A percentile compares a stretch with the other conserved stretches of the same genome.
Evolutionary conservation across 352 stramenopile genomes (phyloP).

Genomic region (Globisporangium echinulatum): DNA sequence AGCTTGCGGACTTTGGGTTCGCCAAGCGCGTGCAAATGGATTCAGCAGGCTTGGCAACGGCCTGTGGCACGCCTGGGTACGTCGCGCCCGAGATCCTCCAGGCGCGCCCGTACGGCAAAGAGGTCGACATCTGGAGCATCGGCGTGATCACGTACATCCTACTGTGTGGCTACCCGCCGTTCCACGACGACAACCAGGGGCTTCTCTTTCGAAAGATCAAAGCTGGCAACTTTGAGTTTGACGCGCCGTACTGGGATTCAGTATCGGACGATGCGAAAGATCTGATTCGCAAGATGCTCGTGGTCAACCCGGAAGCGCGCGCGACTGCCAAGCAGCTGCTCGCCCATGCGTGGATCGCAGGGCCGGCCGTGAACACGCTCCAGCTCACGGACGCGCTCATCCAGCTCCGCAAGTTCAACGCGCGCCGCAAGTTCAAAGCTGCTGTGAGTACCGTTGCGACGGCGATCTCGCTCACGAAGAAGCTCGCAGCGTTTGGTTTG

Average conservation of each 20-base stretch:
- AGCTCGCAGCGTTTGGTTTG: slow-evolving; percentile 26
- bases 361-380: slow-evolving; percentile 51
- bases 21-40: slow-evolving; percentile 66
- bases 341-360: slow-evolving; percentile 88
- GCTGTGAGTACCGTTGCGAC: slow-evolving; percentile 88
- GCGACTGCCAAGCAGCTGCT: slow-evolving; percentile 67
- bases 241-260: slow-evolving; percentile 78
- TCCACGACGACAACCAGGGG: slow-evolving; percentile 89
- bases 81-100: slow-evolving; percentile 81
- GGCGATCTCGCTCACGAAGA: slow-evolving; percentile 74
- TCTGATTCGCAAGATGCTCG: slow-evolving; percentile 87
- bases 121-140: slow-evolving; percentile 88
- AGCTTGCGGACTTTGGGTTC: slow-evolving; percentile 80
- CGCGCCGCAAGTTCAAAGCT: slow-evolving; percentile 91
- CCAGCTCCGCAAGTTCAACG: slow-evolving; percentile 91
- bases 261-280: slow-evolving; percentile 75
- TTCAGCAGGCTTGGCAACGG: slow-evolving; percentile 45
- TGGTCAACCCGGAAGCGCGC: slow-evolving; percentile 78
- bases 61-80: slow-evolving; percentile 72
- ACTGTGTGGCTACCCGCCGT: slow-evolving; percentile 80
- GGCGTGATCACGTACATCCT: slow-evolving; percentile 88
- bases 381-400: slow-evolving; percentile 82
- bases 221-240: slow-evolving; percentile 59
- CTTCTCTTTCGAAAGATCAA: slow-evolving; percentile 81
- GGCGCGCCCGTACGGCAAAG: slow-evolving; percentile 66